These are phyloP conservation scores for Sporothrix inflata DNA, from an alignment of 2,329 filamentous ascomycete genomes.

Conservation along the genomic window DNA sequence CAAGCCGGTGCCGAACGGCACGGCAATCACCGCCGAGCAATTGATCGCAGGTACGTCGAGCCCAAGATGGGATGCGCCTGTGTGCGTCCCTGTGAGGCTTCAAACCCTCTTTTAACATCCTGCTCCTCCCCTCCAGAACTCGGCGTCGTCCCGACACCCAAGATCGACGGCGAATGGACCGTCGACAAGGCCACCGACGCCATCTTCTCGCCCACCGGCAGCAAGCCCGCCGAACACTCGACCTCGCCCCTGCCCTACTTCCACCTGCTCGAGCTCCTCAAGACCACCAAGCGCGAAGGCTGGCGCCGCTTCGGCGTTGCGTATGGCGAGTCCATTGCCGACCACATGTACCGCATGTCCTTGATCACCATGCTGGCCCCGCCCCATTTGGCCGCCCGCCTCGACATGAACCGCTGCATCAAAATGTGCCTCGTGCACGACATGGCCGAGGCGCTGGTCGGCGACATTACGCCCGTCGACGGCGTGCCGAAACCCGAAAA, in stretches of 20 bases:
- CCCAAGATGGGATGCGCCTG: too few species aligned
- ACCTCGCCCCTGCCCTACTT: slow-evolving; percentile 86
- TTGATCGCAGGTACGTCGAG: slow-evolving; percentile 21
- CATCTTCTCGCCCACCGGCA: slow-evolving; percentile 52
- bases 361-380: slow-evolving; percentile 93
- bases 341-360: slow-evolving; percentile 99
- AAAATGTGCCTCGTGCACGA: slow-evolving; percentile 97
- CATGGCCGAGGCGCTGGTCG: slow-evolving; percentile 94
- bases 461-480: slow-evolving; percentile 95
- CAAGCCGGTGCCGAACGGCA: slow-evolving; percentile 20
- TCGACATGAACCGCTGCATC: slow-evolving; percentile 83
- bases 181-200: slow-evolving; percentile 67
- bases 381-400: slow-evolving; percentile 66
- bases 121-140: slow-evolving; percentile 39
- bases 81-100: background rate
- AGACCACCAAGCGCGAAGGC: slow-evolving; percentile 94
- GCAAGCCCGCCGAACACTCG: slow-evolving; percentile 62
- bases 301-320: slow-evolving; percentile 87
- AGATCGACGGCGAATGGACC: slow-evolving; percentile 55
- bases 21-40: background rate
- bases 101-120: background rate
- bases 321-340: slow-evolving; percentile 84
- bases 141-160: slow-evolving; percentile 43
- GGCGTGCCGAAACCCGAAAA: slow-evolving; percentile 85
- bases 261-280: slow-evolving; percentile 89